Evolutionary conservation across 2,329 filamentous ascomycete genomes (phyloP), one percentile per base, ranked within the genome.

Genomic region (Trichoderma sp.): DNA sequence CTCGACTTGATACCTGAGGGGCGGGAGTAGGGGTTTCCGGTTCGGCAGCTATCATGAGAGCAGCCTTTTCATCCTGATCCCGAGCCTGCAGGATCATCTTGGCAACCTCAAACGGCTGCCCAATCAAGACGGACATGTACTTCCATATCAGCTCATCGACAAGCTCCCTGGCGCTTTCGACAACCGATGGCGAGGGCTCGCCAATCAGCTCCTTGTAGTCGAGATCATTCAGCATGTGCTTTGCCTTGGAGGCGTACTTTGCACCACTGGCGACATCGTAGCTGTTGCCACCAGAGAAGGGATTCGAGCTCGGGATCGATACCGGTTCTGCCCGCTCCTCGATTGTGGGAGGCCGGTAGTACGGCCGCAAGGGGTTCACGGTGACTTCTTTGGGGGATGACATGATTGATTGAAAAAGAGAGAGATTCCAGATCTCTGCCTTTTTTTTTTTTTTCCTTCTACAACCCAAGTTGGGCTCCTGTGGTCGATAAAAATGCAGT

Each of bases 21-120:
- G 63, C 69, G 59, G 56, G 70, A 17, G 50, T n/a, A 63, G 59
- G 45, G 2, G 57, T 32, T 50, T 76, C 75, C 15, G 70, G 73
- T 37, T 75, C 72, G 29, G 66, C 59, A n/a, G 71, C 69, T 19
- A 72, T 68, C 17, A 71, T 68, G 42, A 76, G 61, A 10, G 72
- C 70, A 48, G 81, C 82, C 39, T 80, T 73, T 63, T 83, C 83
- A 72, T 86, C 85, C 73, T 89, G 86, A 70, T 79, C 80, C 71
- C 85, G 88, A 61, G 93, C 88, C 80, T 99, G 95, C 73, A 99
- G 81, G 67, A 98, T 87, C 15, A 90, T 95, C 85, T 97, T 98
- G 75, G 94, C 93, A 68, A 97, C 94, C 83, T 98, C 95, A 78
- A 99, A 98, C 15, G 95, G 95, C 80, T 99, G 95, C 64, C 93